Evolutionary conservation across 192 early-diverging fungal genomes (phyloP), one percentile per base, ranked within the genome.

Genomic region (Phycomyces nitens): DNA sequence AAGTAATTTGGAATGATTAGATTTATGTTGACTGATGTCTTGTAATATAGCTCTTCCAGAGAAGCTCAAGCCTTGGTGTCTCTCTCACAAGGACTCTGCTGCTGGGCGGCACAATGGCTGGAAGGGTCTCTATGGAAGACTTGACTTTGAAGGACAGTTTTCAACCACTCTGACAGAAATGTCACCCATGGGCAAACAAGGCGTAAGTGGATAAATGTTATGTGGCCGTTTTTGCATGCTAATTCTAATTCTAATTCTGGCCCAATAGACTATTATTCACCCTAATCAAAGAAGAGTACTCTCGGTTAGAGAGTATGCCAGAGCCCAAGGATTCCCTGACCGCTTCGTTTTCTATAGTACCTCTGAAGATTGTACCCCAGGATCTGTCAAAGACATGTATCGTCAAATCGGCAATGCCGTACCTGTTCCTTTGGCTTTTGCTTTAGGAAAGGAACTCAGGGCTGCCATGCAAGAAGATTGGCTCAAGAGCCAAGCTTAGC

Each of bases 401-500:
- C 75, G 78, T 3, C 88, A 90, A 58, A 69, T 90, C 10, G 88
- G 88, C 16, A 90, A 90, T 58, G 88, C 88, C 3, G 87, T 90
- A 14, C 88, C 88, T 15, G 80, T 81, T 22, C 86, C 83, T 1
- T 70, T 90, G 57, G 85, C 88, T 0, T 71, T 64, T 47, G 85
- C 88, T 11, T 59, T 90, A 10, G 81, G 80, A 53, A 62, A 66
- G 22, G 63, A 78, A 60, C 72, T 90, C 18, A 54, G 74, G 15
- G 66, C 81, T 15, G 82, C 83, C 5, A 63, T 86, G 40, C 71
- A 85, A 49, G 53, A 69, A 38, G 62, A 71, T 10, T 56, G 52
- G 14, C 44, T 47, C 3, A 47, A 47, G 18, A 18, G 15, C 18
- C 44, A 47, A 47, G 2, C 29, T 34, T 34, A 7, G 7, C 3